Evolutionary conservation across 805 yeast species (phyloP), one percentile per base, ranked within the genome.

Genomic region (Cyberlindnera subsufficiens): DNA sequence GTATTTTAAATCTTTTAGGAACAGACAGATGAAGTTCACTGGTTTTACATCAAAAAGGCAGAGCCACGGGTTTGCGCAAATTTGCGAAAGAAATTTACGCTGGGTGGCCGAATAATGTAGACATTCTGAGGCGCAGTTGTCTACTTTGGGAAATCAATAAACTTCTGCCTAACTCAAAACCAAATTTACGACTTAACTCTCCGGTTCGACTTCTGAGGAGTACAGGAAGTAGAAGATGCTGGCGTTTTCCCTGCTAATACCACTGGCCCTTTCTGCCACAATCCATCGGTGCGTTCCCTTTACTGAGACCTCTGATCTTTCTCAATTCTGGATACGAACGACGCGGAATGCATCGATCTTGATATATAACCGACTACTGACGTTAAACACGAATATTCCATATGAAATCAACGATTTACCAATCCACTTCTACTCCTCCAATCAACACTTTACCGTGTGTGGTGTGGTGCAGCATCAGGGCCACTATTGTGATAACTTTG

Each of bases 391-490:
- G 15, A 46, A 46, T 27, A 40, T 42, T 3, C 50, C 50, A 14
- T 42, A 9, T 25, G 8, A 20, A 1, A 27, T 43, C 15, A 20
- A 13, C 30, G 50, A 47, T 22, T 15, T 19, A 15, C 47, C 44
- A 14, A 42, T 43, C 18, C 50, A 47, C 30, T 43, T 27, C 37
- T 47, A 47, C 29, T 11, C 47, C 3, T 35, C 31, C 22, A 38
- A 34, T 4, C 42, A 42, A 6, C 44, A 42, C 27, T 47, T 47
- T 39, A 47, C 47, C 1, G 50, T 47, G 9, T 47, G 50, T 31
- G 50, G 50, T 3, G 3, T 43, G 16, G 32, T 14, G 2, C 46
- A 47, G 37, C 35, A 29, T 27, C n/a, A 13, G 7, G 47, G 50
- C 1, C 25, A 35, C 18, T 47, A 47, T 16, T 47, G 50, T 18